These are phyloP conservation scores for Tylopilus balloui DNA, from an alignment of 768 basidiomycete species.

Conservation along the genomic window DNA sequence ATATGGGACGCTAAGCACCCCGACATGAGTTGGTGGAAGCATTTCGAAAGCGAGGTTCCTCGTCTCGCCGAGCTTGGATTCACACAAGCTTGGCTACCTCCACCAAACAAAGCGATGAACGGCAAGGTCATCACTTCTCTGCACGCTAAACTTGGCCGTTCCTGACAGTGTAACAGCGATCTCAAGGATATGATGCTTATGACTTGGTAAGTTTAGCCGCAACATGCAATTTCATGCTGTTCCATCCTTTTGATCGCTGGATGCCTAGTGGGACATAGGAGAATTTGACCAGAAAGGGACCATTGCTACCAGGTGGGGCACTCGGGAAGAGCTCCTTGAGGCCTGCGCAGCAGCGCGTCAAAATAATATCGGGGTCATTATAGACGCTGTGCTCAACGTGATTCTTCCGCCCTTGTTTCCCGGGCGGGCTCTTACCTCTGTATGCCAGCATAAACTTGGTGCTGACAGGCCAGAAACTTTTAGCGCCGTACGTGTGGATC, in stretches of 20 bases:
- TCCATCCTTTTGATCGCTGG: background rate
- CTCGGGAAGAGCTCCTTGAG: slow-evolving; percentile 68
- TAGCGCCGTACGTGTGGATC: slow-evolving; percentile 64
- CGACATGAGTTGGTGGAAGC: slow-evolving; percentile 74
- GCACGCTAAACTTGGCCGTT: background rate
- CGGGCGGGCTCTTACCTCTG: slow-evolving; percentile 5
- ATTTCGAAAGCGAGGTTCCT: slow-evolving; percentile 64
- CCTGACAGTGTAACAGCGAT: slow-evolving; percentile 40
- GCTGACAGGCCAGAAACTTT: slow-evolving; percentile 74
- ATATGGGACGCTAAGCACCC: slow-evolving; percentile 68
- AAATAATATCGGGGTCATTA: slow-evolving; percentile 68
- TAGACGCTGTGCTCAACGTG: slow-evolving; percentile 90
- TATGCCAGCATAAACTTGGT: slow-evolving; percentile 71
- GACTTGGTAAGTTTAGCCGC: slow-evolving; percentile 54
- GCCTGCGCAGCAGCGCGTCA: slow-evolving; percentile 66
- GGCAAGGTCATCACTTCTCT: slow-evolving; percentile 37
- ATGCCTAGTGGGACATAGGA: slow-evolving; percentile 75
- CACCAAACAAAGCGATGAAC: slow-evolving; percentile 71
- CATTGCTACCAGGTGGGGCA: slow-evolving; percentile 79
- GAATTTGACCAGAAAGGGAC: slow-evolving; percentile 78
- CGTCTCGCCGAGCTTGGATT: slow-evolving; percentile 61
- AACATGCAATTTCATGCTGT: background rate
- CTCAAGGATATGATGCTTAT: slow-evolving; percentile 83
- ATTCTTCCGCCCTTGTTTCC: slow-evolving; percentile 13
- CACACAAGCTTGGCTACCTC: slow-evolving; percentile 81